Evolutionary conservation across 768 basidiomycete species (phyloP).

Genomic region (Hirschioporus abietinus): DNA sequence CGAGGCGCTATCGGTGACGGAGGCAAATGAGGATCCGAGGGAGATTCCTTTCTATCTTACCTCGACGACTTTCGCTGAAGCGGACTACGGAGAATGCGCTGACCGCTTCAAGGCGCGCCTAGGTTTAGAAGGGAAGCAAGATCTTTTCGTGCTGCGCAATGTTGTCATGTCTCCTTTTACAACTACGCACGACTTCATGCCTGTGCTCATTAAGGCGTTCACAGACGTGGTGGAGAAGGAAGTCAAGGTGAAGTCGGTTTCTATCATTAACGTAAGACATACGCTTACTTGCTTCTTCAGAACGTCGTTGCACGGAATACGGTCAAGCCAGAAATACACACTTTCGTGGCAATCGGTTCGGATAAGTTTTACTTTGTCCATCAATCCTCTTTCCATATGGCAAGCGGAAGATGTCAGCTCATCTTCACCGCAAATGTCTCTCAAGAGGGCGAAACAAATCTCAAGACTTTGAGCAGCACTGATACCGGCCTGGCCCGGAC

Average conservation of each 20-base stretch:
- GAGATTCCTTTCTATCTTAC: slow-evolving; percentile 24
- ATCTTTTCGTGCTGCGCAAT: slow-evolving; percentile 32
- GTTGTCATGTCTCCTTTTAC: slow-evolving; percentile 39
- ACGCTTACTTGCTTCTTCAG: neutral
- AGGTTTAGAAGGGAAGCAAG: slow-evolving; percentile 25
- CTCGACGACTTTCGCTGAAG: slow-evolving; percentile 27
- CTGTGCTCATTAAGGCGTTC: slow-evolving; percentile 27
- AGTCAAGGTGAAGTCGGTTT: slow-evolving; percentile 22
- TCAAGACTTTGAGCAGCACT: slow-evolving; percentile 7
- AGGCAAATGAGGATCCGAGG: slow-evolving; percentile 18
- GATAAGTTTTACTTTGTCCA: slow-evolving; percentile 28
- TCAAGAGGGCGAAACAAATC: slow-evolving; percentile 12
- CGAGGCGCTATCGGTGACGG: slow-evolving; percentile 31
- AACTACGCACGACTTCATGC: slow-evolving; percentile 2
- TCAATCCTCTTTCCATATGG: slow-evolving; percentile 31
- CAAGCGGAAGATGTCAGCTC: slow-evolving; percentile 32
- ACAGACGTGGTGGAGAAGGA: slow-evolving; percentile 28
- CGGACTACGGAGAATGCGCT: slow-evolving; percentile 30
- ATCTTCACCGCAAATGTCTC: slow-evolving; percentile 29
- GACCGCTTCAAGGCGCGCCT: slow-evolving; percentile 32
- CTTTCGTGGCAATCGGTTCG: slow-evolving; percentile 34
- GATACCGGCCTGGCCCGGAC: neutral
- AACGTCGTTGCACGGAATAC: slow-evolving; percentile 24
- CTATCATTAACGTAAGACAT: neutral
- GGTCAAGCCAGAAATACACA: slow-evolving; percentile 25